Evolutionary conservation across 805 yeast species (phyloP).

Genomic region (Yamadazyma phyllophila): DNA sequence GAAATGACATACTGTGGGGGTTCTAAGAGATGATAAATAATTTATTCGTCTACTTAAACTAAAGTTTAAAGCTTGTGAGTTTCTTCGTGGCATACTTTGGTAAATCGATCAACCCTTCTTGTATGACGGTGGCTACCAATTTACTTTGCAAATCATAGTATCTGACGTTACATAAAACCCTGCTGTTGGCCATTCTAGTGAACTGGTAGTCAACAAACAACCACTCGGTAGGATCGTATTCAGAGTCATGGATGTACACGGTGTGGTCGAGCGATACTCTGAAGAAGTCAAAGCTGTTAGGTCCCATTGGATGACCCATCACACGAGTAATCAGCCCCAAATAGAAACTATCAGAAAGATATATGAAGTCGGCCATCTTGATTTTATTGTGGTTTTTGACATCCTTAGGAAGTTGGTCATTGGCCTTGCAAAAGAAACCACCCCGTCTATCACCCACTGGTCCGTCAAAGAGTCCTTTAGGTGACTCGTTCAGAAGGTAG

Average conservation of each 20-base stretch:
- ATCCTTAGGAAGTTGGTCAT: conserved; percentile 27
- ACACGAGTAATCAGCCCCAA: conserved; percentile 27
- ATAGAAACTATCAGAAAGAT: conserved; percentile 29
- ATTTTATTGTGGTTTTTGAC: conserved; percentile 3
- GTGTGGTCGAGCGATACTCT: conserved; percentile 39
- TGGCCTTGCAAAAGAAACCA: conserved; percentile 30
- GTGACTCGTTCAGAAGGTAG: conserved; percentile 10
- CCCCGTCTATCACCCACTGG: conserved; percentile 21
- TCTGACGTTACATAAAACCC: conserved; percentile 28
- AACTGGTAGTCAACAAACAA: conserved; percentile 34
- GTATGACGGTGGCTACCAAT: conserved; percentile 29
- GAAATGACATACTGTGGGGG: no score
- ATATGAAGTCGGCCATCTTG: conserved; percentile 10
- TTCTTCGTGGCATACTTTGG: conserved; percentile 9
- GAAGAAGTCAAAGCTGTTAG: conserved; percentile 22
- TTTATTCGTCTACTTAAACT: conserved; percentile 1
- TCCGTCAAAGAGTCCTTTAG: background rate
- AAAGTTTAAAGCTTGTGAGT: conserved; percentile 1
- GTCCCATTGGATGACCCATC: conserved; percentile 20
- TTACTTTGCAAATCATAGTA: conserved; percentile 27
- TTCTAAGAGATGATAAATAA: background rate
- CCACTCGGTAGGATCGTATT: conserved; percentile 37
- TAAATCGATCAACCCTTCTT: conserved; percentile 30
- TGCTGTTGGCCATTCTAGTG: conserved; percentile 30
- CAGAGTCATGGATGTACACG: conserved; percentile 33